These are phyloP conservation scores for Myotisia sp. DNA, from an alignment of 2,329 filamentous ascomycete species.

Conservation along the genomic window DNA sequence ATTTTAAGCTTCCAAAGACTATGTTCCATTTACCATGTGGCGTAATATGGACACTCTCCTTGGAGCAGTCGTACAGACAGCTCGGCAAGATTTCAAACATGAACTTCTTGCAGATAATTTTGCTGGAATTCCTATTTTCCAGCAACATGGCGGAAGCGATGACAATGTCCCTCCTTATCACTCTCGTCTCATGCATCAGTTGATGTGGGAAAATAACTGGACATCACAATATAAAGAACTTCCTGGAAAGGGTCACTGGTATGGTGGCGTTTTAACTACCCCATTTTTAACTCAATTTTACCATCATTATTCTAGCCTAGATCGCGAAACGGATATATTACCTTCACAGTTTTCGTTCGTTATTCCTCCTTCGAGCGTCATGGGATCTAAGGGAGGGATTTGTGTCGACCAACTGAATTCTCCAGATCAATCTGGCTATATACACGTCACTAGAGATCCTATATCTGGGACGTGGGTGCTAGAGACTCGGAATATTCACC, in stretches of 20 bases:
- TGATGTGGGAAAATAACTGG: slow-evolving; percentile 31
- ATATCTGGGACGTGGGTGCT: slow-evolving; percentile 23
- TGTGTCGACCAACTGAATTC: slow-evolving; percentile 35
- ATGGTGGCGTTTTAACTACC: slow-evolving; percentile 43
- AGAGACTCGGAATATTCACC: slow-evolving; percentile 31
- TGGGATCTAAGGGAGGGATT: slow-evolving; percentile 39
- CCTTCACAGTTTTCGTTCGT: slow-evolving; percentile 33
- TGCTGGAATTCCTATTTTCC: slow-evolving; percentile 38
- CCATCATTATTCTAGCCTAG: slow-evolving; percentile 13
- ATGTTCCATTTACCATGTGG: slow-evolving; percentile 46
- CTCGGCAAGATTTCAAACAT: slow-evolving; percentile 40
- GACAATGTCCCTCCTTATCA: slow-evolving; percentile 47
- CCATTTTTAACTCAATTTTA: slow-evolving; percentile 37
- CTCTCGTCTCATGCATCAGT: slow-evolving; percentile 39
- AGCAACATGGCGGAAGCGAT: slow-evolving; percentile 43
- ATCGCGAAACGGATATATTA: slow-evolving; percentile 8
- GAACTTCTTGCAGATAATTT: slow-evolving; percentile 41
- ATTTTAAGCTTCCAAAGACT: slow-evolving; percentile 26
- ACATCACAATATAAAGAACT: slow-evolving; percentile 38
- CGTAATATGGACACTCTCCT: slow-evolving; percentile 39
- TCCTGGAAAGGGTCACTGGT: slow-evolving; percentile 37
- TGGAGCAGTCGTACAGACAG: slow-evolving; percentile 33
- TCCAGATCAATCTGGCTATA: slow-evolving; percentile 38
- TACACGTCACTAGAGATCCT: slow-evolving; percentile 27
- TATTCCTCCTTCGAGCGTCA: slow-evolving; percentile 39